phyloP scores from a whole-genome alignment of 805 yeast species.

The Ogataea nonfermentans region DNA sequence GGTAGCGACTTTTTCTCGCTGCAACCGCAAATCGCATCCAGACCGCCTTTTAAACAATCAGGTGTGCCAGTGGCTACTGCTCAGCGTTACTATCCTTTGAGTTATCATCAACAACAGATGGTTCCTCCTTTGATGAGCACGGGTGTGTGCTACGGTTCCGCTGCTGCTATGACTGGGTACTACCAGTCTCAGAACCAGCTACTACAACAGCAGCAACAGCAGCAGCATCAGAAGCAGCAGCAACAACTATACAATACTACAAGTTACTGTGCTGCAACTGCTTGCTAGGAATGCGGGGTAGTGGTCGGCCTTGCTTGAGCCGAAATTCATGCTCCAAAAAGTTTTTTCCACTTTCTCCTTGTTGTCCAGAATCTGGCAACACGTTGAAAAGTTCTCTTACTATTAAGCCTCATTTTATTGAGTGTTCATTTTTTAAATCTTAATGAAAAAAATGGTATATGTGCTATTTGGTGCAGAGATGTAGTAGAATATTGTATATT shows the following conservation, averaged over 20 bases:
- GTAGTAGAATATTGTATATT: not conserved
- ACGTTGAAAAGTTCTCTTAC: slow-evolving; percentile 6
- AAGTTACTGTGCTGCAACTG: slow-evolving; percentile 23
- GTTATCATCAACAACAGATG: slow-evolving; percentile 17
- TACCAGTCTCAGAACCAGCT: slow-evolving; percentile 9
- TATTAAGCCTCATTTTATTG: not conserved
- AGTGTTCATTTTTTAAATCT: slow-evolving; percentile 6
- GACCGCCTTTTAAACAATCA: slow-evolving; percentile 13
- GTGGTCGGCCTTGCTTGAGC: no score
- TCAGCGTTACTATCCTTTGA: slow-evolving; percentile 23
- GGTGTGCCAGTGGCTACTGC: slow-evolving; percentile 9
- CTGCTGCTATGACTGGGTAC: slow-evolving; percentile 2
- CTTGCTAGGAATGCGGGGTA: slow-evolving; percentile 16
- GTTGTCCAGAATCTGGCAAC: not conserved
- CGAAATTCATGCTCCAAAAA: not conserved
- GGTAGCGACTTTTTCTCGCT: slow-evolving; percentile 17
- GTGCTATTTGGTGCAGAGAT: slow-evolving; percentile 2
- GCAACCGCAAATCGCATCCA: slow-evolving; percentile 17
- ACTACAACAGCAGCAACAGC: slow-evolving; percentile 10
- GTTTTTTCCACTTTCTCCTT: slow-evolving; percentile 5
- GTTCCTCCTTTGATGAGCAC: slow-evolving; percentile 20
- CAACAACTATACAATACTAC: slow-evolving; percentile 11
- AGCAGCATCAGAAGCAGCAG: slow-evolving; percentile 12
- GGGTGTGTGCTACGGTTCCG: slow-evolving; percentile 13
- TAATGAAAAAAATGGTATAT: not conserved